Evolutionary conservation across 768 basidiomycete species (phyloP).

Genomic region (Hydnum rufescens): DNA sequence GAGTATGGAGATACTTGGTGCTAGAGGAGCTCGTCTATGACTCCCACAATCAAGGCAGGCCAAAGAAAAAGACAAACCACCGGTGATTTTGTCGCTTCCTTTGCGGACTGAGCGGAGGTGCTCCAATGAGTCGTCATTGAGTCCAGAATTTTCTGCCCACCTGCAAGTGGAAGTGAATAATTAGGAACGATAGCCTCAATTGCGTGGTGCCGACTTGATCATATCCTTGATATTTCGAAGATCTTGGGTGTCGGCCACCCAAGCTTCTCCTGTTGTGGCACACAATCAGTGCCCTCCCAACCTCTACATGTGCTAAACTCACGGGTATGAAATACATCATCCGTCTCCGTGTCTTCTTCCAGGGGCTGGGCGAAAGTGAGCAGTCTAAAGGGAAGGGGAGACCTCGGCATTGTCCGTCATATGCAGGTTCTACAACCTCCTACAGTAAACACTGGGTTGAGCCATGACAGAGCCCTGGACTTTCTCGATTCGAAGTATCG

Average conservation of each 20-base stretch:
- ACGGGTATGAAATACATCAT: not conserved
- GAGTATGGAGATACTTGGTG: not conserved
- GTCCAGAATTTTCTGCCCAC: no score
- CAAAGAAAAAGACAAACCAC: no score
- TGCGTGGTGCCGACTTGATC: no score
- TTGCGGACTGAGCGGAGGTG: not conserved
- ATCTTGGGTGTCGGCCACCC: slow-evolving; percentile 37
- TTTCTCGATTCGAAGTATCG: not conserved
- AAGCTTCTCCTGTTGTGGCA: not conserved
- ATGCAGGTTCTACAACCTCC: not conserved
- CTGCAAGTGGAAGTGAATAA: no score
- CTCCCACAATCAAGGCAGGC: no score
- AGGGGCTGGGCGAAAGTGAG: not conserved
- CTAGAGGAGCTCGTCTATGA: no score
- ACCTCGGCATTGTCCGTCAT: not conserved
- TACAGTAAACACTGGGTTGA: not conserved
- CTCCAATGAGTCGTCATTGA: not conserved
- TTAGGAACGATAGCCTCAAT: no score
- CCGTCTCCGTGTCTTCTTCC: not conserved
- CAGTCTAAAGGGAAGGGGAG: not conserved
- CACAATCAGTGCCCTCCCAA: not conserved
- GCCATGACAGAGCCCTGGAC: not conserved
- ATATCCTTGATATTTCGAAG: slow-evolving; percentile 26
- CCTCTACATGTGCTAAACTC: not conserved
- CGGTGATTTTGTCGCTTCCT: no score